Conservation (phyloP, 176 grass and related monocot species). For the Avena eriantha region DNA sequence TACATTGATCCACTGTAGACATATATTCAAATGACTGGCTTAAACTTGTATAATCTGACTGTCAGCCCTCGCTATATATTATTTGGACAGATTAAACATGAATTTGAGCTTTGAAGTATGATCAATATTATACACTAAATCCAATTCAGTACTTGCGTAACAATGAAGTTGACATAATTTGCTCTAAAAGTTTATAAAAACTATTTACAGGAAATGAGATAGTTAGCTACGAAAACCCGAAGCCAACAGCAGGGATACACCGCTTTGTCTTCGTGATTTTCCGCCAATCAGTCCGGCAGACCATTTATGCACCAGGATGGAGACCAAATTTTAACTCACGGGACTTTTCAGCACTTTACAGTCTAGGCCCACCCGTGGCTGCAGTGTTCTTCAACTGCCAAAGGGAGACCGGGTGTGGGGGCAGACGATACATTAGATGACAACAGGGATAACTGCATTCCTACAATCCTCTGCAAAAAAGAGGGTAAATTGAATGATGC, state of each 20-base stretch:
- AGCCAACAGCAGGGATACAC: conserved; percentile 91
- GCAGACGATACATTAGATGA: conserved; percentile 84
- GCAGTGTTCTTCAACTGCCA: conserved; percentile 97
- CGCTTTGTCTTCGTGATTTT: conserved; percentile 87
- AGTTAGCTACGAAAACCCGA: conserved; percentile 85
- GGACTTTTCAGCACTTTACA: conserved; percentile 89
- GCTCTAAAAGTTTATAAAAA: conserved; percentile 35
- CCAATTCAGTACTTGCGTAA: not conserved
- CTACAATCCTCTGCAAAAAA: conserved; percentile 30
- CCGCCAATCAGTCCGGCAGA: conserved; percentile 73
- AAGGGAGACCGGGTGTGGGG: conserved; percentile 93
- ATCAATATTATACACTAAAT: conserved; percentile 10
- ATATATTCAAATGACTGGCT: conserved; percentile 21
- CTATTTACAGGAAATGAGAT: conserved; percentile 85
- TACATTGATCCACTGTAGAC: conserved; percentile 23
- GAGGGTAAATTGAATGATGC: conserved; percentile 22
- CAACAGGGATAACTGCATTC: conserved; percentile 16
- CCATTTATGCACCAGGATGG: conserved; percentile 86
- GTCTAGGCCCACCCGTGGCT: conserved; percentile 78
- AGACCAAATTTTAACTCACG: conserved; percentile 94
- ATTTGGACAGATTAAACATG: conserved; percentile 1
- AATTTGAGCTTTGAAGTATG: conserved; percentile 3
- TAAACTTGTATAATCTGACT: conserved; percentile 6
- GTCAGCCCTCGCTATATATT: conserved; percentile 4
- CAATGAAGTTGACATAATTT: not conserved